Evolutionary conservation across 73 alveolate genomes (phyloP).

Genomic region (Tetrahymena thermophila): DNA sequence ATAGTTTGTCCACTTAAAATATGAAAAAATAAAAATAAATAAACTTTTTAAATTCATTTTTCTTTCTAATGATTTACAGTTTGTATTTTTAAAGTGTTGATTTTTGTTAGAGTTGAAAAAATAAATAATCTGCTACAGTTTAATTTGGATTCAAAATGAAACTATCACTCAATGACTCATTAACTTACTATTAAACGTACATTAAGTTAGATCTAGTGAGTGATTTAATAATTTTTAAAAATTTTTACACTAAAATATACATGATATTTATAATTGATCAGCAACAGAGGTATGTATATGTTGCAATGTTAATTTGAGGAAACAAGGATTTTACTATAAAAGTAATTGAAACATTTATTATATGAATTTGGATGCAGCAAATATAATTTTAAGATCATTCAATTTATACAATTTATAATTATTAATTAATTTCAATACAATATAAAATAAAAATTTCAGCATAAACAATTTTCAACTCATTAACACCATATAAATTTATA

Average conservation of each 20-base stretch:
- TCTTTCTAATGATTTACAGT: no score
- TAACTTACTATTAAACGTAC: not conserved
- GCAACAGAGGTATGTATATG: not conserved
- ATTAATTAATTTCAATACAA: not conserved
- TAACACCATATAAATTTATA: not conserved
- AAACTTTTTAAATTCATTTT: no score
- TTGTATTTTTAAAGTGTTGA: no score
- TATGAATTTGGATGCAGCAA: not conserved
- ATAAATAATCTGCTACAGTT: no score
- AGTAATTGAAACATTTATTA: not conserved
- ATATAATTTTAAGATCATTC: not conserved
- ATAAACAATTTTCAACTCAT: not conserved
- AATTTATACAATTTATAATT: no score
- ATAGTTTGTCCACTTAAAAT: no score
- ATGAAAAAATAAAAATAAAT: no score
- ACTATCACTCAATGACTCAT: not conserved
- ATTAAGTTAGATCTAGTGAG: not conserved
- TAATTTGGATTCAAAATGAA: not conserved
- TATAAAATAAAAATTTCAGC: not conserved
- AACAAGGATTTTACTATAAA: not conserved
- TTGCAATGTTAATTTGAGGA: not conserved
- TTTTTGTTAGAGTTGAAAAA: no score
- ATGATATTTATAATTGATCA: not conserved
- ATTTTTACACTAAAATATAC: not conserved
- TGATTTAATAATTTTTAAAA: not conserved